Percentiles rank a stretch among this genome's conserved stretches.
These are phyloP conservation scores for Annulohypoxylon stygium DNA, from an alignment of 495 filamentous ascomycete species.

Conservation along the genomic window DNA sequence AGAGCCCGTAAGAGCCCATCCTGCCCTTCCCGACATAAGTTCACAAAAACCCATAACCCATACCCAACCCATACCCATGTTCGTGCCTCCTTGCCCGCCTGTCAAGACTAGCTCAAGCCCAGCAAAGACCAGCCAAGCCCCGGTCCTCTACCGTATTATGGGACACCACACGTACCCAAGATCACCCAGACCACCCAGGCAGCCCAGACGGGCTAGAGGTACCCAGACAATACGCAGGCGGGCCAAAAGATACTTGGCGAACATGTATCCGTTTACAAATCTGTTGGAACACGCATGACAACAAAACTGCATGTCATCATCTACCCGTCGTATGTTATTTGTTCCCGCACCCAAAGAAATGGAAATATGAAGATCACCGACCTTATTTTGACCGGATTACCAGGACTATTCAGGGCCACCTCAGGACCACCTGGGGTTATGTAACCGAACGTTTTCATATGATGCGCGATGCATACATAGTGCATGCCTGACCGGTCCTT, in stretches of 20 bases:
- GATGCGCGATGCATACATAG: background rate
- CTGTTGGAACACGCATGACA: background rate
- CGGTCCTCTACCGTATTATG: constrained; percentile 1
- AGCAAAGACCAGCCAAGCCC: background rate
- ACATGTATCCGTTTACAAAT: constrained; percentile 2
- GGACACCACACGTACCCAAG: background rate
- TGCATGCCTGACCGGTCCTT: background rate
- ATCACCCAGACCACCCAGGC: background rate
- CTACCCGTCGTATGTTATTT: constrained; percentile 34
- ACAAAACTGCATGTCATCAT: constrained; percentile 32
- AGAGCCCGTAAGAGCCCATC: constrained; percentile 17
- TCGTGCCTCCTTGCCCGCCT: constrained; percentile 10
- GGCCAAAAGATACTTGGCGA: background rate
- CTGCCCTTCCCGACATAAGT: constrained; percentile 19
- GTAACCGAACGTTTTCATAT: constrained; percentile 5
- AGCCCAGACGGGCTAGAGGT: too few relatives aligned
- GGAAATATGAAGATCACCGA: constrained; percentile 8
- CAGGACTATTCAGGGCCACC: background rate
- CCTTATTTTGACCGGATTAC: background rate
- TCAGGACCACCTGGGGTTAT: background rate
- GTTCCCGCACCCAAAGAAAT: constrained; percentile 14
- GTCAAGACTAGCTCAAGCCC: background rate
- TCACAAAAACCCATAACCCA: constrained; percentile 3
- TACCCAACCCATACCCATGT: constrained; percentile 2
- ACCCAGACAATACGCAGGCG: too few relatives aligned